Percentiles rank a stretch among this genome's conserved stretches.
Conservation (phyloP, 805 yeast genomes). For the Sugiyamaella marilandica region DNA sequence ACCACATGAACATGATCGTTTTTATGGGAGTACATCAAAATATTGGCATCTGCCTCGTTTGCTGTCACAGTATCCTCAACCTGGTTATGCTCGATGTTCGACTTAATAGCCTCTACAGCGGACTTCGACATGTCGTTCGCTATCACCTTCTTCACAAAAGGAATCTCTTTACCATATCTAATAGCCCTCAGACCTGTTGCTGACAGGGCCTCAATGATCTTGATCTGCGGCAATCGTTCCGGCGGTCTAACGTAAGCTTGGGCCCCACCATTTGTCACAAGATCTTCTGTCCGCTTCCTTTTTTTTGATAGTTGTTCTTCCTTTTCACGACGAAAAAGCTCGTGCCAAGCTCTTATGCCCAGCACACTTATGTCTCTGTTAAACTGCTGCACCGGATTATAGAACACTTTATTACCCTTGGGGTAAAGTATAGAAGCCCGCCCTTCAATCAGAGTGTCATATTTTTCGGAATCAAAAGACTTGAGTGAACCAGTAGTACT, state of each 20-base stretch:
- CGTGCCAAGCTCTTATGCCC: conserved; percentile 83
- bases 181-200: conserved; percentile 96
- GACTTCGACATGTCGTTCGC: conserved; percentile 87
- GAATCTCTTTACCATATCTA: conserved; percentile 88
- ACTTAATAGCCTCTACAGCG: conserved; percentile 76
- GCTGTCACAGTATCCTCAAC: conserved; percentile 55
- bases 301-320: conserved; percentile 7
- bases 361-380: conserved; percentile 85
- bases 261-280: conserved; percentile 14
- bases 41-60: conserved; percentile 87
- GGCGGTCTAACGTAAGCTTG: conserved; percentile 12
- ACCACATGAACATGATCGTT: conserved; percentile 57
- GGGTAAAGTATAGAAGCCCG: conserved; percentile 78
- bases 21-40: conserved; percentile 53
- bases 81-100: conserved; percentile 65
- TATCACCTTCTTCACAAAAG: conserved; percentile 61
- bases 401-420: conserved; percentile 78
- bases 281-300: conserved; percentile 7
- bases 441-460: conserved; percentile 55
- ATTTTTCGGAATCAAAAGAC: conserved; percentile 12
- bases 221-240: conserved; percentile 44
- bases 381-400: conserved; percentile 95
- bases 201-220: conserved; percentile 81
- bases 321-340: conserved; percentile 35
- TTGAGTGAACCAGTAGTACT: neutral